Conservation (phyloP, 805 yeast genomes). For the Metschnikowia orientalis region DNA sequence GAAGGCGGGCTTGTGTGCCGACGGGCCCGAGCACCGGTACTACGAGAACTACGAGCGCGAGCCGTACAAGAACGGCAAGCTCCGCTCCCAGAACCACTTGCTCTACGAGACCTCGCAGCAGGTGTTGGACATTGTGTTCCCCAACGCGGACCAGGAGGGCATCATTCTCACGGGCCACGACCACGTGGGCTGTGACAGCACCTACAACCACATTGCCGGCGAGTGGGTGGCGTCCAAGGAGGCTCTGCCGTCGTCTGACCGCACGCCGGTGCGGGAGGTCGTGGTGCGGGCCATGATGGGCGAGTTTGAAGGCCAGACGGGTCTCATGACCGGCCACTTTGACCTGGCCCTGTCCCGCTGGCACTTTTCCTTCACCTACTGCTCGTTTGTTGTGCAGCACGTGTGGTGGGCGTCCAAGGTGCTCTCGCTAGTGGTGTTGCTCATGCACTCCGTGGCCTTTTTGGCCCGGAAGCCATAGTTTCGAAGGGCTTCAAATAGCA, state of each 20-base stretch:
- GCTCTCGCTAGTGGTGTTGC: constrained; percentile 26
- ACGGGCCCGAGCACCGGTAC: constrained; percentile 63
- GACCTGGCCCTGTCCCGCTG: constrained; percentile 41
- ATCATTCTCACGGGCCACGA: constrained; percentile 91
- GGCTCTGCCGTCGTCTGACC: constrained; percentile 20
- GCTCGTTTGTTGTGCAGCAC: constrained; percentile 85
- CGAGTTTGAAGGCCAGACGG: constrained; percentile 85
- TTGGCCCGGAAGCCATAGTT: neutral
- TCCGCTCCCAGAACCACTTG: constrained; percentile 85
- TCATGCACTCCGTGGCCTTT: constrained; percentile 24
- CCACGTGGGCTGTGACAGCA: constrained; percentile 85
- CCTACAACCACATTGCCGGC: constrained; percentile 46
- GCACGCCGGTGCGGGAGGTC: constrained; percentile 58
- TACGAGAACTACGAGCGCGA: constrained; percentile 52
- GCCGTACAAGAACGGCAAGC: constrained; percentile 63
- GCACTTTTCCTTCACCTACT: constrained; percentile 66
- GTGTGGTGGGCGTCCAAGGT: constrained; percentile 92
- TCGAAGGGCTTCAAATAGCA: too few relatives aligned
- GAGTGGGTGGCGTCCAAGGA: constrained; percentile 59
- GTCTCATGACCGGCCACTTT: constrained; percentile 73
- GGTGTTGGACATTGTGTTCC: constrained; percentile 69
- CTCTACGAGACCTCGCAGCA: constrained; percentile 60
- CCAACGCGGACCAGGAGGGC: constrained; percentile 60
- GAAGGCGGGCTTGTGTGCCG: constrained; percentile 74
- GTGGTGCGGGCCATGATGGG: constrained; percentile 97